Percentiles rank a stretch among this genome's conserved stretches.
These are phyloP conservation scores for Penicillium janthinellum DNA, from an alignment of 2,329 filamentous ascomycete genomes.

Conservation along the genomic window DNA sequence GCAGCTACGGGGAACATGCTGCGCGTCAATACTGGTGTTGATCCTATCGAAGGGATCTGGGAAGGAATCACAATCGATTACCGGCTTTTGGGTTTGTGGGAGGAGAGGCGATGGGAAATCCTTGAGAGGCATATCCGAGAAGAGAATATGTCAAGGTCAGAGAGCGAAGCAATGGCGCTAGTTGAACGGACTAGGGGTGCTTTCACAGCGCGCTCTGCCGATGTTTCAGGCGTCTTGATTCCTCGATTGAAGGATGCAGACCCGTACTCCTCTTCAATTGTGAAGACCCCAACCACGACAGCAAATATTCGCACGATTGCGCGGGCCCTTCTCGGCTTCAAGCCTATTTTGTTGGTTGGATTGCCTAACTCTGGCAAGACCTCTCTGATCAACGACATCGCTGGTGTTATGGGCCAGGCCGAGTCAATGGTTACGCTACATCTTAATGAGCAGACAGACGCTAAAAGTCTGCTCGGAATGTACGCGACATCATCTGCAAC, in stretches of 20 bases:
- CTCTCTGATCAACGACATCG: conserved; percentile 77
- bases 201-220: conserved; percentile 63
- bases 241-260: conserved; percentile 58
- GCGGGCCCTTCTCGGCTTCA: conserved; percentile 63
- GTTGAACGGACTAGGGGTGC: conserved; percentile 33
- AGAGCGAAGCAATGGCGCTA: conserved; percentile 25
- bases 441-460: conserved; percentile 96
- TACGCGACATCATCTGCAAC: conserved; percentile 88
- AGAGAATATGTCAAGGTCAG: conserved; percentile 26
- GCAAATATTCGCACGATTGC: conserved; percentile 73
- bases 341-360: conserved; percentile 79
- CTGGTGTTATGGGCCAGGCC: conserved; percentile 75
- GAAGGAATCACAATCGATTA: conserved; percentile 79
- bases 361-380: conserved; percentile 90
- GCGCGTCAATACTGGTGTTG: conserved; percentile 63
- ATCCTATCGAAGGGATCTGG: conserved; percentile 67
- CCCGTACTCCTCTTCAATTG: conserved; percentile 55
- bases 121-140: conserved; percentile 33
- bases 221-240: conserved; percentile 68
- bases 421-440: conserved; percentile 89
- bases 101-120: conserved; percentile 58
- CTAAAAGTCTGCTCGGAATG: conserved; percentile 91
- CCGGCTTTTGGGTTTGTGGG: conserved; percentile 68
- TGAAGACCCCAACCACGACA: conserved; percentile 72
- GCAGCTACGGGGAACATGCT: conserved; percentile 73